Conservation (phyloP, 225 moss, liverwort and hornwort species). For the Antitrichia curtipendula region DNA sequence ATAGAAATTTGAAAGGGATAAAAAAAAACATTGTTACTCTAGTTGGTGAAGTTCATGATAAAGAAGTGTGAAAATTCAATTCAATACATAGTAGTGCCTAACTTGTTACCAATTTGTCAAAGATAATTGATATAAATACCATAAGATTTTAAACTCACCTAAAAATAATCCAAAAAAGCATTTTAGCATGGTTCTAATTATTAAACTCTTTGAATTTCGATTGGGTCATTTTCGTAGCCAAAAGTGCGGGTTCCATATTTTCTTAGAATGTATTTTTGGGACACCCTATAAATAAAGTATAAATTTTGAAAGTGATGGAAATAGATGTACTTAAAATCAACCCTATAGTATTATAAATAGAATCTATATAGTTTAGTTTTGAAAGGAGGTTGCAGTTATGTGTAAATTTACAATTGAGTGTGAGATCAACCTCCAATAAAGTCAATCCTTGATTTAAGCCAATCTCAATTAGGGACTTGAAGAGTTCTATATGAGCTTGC, state of each 20-base stretch:
- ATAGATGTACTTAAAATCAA: not conserved
- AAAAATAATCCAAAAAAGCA: not conserved
- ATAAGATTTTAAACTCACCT: not conserved
- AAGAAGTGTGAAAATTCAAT: too few relatives aligned
- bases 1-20: too few relatives aligned
- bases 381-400: not conserved
- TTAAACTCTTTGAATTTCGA: not conserved
- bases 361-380: accelerated
- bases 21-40: too few relatives aligned
- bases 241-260: accelerated
- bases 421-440: accelerated
- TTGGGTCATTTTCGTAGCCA: not conserved
- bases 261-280: not conserved
- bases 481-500: too few relatives aligned
- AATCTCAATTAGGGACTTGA: too few relatives aligned
- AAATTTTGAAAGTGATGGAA: not conserved
- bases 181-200: not conserved
- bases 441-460: not conserved
- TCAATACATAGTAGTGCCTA: too few relatives aligned
- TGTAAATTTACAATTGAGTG: not conserved
- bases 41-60: too few relatives aligned
- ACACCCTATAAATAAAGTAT: not conserved
- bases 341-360: not conserved
- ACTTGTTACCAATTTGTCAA: too few relatives aligned
- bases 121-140: too few relatives aligned